Percentiles rank a stretch among this genome's conserved stretches.
These are phyloP conservation scores for Magnaporthiopsis poae DNA, from an alignment of 2,329 filamentous ascomycete species.

Conservation along the genomic window DNA sequence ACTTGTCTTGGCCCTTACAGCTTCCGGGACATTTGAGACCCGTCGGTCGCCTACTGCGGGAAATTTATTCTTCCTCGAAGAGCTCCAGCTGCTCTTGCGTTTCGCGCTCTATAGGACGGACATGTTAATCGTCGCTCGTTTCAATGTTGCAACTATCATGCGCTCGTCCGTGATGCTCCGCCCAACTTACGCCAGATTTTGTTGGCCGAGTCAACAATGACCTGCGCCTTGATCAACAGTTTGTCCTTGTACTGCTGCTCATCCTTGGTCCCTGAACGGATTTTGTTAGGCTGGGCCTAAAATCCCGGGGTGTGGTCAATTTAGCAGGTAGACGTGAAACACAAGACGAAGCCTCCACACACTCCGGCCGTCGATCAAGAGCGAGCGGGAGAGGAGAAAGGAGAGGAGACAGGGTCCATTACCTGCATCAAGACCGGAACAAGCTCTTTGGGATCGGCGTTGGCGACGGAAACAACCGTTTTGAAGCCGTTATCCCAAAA, in stretches of 20 bases:
- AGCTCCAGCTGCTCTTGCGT: conserved; percentile 16
- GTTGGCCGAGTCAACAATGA: conserved; percentile 60
- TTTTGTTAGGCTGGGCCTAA: conserved; percentile 58
- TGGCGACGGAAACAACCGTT: conserved; percentile 57
- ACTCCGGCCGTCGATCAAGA: neutral
- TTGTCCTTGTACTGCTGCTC: conserved; percentile 54
- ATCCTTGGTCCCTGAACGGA: conserved; percentile 44
- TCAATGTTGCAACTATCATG: conserved; percentile 28
- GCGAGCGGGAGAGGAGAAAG: neutral
- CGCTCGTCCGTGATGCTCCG: neutral
- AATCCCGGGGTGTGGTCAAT: neutral
- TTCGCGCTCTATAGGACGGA: conserved; percentile 12
- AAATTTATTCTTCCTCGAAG: conserved; percentile 10
- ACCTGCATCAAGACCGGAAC: conserved; percentile 65
- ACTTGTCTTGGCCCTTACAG: too few relatives aligned
- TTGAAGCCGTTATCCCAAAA: conserved; percentile 71
- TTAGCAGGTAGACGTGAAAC: conserved; percentile 9
- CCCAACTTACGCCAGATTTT: conserved; percentile 55
- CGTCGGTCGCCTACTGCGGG: neutral
- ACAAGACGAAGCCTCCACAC: neutral
- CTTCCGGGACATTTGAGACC: neutral
- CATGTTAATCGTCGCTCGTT: conserved; percentile 21
- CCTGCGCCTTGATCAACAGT: conserved; percentile 53
- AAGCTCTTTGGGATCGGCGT: conserved; percentile 57
- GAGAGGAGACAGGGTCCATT: conserved; percentile 14